Conservation (phyloP, 1,139 yeast species). For the Taphrina sp. region DNA sequence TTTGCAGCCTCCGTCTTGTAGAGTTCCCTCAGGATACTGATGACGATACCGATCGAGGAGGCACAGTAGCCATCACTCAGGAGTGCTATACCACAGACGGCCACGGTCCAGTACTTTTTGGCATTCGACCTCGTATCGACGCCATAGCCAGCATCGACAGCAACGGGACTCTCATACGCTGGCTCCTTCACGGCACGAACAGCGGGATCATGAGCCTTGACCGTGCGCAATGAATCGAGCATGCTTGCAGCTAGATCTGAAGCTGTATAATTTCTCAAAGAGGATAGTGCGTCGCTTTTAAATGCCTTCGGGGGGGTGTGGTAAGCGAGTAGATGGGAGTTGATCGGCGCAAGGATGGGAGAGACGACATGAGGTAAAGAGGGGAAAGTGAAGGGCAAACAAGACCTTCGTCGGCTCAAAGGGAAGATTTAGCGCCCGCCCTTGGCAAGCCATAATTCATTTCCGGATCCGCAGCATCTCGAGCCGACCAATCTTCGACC, state of each 20-base stretch:
- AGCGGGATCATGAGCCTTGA: constrained; percentile 12
- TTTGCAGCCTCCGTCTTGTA: constrained; percentile 63
- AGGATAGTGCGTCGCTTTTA: no score
- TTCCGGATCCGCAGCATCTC: no score
- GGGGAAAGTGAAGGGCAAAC: no score
- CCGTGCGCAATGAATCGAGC: constrained; percentile 22
- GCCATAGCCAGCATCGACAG: constrained; percentile 12
- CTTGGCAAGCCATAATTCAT: no score
- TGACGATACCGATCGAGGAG: constrained; percentile 66
- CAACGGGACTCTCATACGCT: constrained; percentile 4
- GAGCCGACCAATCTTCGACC: no score
- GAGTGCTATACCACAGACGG: constrained; percentile 86
- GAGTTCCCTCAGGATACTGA: constrained; percentile 61
- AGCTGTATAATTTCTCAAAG: no score
- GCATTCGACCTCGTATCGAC: constrained; percentile 22
- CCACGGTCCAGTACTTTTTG: constrained; percentile 60
- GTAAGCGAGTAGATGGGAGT: no score
- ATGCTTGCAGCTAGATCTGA: background rate
- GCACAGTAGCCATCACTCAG: constrained; percentile 50
- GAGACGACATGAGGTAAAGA: no score
- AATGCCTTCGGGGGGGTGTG: no score
- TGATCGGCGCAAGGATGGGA: no score
- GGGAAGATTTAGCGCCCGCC: no score
- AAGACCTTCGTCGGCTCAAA: no score
- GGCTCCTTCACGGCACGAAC: constrained; percentile 16